These are phyloP conservation scores for Voacanga thouarsii DNA, from an alignment of 257 asterid species.

Conservation along the genomic window DNA sequence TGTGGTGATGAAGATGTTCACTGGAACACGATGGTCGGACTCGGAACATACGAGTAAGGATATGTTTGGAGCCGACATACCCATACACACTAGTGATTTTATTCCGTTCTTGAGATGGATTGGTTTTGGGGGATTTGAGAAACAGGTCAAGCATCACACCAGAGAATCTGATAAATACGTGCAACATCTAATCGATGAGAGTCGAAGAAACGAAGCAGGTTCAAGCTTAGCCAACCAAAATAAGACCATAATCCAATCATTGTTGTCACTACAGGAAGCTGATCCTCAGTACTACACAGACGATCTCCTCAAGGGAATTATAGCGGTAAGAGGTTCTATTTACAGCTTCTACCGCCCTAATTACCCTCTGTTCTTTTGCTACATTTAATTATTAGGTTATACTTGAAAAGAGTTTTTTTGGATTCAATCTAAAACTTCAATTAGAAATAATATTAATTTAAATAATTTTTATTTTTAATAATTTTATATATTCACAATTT, in stretches of 20 bases:
- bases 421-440: no score
- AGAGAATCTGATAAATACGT: conserved; percentile 12
- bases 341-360: not conserved
- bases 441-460: no score
- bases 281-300: conserved; percentile 5
- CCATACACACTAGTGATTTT: conserved; percentile 17
- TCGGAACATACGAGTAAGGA: not conserved
- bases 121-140: conserved; percentile 28
- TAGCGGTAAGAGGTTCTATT: not conserved
- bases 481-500: no score
- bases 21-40: not conserved
- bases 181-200: not conserved
- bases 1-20: not conserved
- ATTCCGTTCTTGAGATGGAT: conserved; percentile 35
- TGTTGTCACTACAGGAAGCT: not conserved
- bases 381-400: no score
- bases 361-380: no score
- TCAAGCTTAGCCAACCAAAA: not conserved
- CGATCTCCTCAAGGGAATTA: not conserved
- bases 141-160: conserved; percentile 12
- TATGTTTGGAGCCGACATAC: no score
- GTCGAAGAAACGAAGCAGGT: not conserved
- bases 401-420: no score
- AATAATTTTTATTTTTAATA: no score
- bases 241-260: not conserved